Conservation (phyloP, 441 rosid genomes). For the Erysimum cheiri region DNA sequence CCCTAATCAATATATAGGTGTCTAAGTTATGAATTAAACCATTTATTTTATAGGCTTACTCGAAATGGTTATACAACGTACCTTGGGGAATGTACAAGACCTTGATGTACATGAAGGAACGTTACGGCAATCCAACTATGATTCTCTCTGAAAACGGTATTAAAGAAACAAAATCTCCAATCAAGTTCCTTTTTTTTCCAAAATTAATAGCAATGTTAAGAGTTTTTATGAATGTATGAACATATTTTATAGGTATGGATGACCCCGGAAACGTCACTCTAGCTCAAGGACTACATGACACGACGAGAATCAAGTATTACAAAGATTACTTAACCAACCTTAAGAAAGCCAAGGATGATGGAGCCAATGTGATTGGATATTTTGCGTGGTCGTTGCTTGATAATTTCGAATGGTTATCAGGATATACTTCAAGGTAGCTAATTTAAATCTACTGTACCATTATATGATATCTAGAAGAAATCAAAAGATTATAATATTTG, state of each 20-base stretch:
- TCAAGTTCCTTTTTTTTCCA: background rate
- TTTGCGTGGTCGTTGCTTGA: conserved; percentile 97
- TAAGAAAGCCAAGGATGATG: conserved; percentile 82
- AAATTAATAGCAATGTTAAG: background rate
- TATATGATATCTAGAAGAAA: background rate
- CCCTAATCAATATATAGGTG: background rate
- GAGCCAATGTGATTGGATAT: conserved; percentile 85
- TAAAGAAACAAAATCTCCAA: background rate
- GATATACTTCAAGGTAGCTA: conserved; percentile 80
- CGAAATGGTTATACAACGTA: conserved; percentile 84
- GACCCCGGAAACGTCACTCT: conserved; percentile 82
- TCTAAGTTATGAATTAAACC: background rate
- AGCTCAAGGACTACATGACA: conserved; percentile 73
- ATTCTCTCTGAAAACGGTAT: conserved; percentile 89
- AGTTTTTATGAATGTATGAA: conserved; percentile 3
- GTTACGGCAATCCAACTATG: conserved; percentile 80
- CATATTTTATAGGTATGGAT: conserved; percentile 72
- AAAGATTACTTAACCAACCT: conserved; percentile 71
- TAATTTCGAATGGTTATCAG: conserved; percentile 90
- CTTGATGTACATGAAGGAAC: conserved; percentile 81
- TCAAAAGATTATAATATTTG: background rate
- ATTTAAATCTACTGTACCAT: too few relatives aligned
- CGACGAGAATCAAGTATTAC: conserved; percentile 74
- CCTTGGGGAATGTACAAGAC: conserved; percentile 98
- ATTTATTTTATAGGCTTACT: conserved; percentile 67